Conservation (phyloP, 2,329 filamentous ascomycete genomes). For the Trichoderma polysporum region DNA sequence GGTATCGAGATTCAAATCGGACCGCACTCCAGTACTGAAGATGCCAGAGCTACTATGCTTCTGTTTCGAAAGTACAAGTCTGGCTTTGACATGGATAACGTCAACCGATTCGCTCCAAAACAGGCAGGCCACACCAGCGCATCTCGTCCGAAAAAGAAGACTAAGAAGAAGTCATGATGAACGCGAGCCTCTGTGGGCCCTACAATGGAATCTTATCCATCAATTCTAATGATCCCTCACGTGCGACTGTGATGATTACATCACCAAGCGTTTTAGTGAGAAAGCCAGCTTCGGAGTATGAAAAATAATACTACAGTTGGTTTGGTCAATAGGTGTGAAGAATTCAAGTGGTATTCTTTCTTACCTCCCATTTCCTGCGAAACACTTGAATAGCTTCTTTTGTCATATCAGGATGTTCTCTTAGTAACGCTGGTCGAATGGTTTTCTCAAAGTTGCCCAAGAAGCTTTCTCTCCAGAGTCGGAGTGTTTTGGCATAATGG, state of each 20-base stretch:
- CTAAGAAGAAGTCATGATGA: constrained; percentile 37
- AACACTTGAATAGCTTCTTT: constrained; percentile 66
- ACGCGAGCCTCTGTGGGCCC: not conserved
- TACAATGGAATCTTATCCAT: constrained; percentile 68
- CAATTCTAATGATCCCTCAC: constrained; percentile 64
- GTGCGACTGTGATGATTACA: constrained; percentile 67
- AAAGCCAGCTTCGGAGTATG: constrained; percentile 73
- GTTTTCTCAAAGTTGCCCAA: not conserved
- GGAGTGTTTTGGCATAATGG: constrained; percentile 68
- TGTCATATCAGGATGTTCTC: constrained; percentile 58
- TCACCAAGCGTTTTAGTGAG: constrained; percentile 70
- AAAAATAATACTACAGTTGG: constrained; percentile 64
- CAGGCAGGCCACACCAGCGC: constrained; percentile 19
- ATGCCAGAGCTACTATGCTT: constrained; percentile 87
- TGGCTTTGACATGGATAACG: constrained; percentile 79
- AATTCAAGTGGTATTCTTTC: constrained; percentile 21
- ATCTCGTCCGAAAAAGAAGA: constrained; percentile 40
- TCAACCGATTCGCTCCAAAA: constrained; percentile 59
- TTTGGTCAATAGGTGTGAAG: not conserved
- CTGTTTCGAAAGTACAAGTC: constrained; percentile 81
- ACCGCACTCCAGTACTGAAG: constrained; percentile 67
- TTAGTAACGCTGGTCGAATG: constrained; percentile 49
- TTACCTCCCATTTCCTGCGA: constrained; percentile 67
- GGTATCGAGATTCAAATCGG: constrained; percentile 63
- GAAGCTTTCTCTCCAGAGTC: constrained; percentile 68